phyloP scores from a whole-genome alignment of 305 asterid genomes.

The Petunia hybrid region DNA sequence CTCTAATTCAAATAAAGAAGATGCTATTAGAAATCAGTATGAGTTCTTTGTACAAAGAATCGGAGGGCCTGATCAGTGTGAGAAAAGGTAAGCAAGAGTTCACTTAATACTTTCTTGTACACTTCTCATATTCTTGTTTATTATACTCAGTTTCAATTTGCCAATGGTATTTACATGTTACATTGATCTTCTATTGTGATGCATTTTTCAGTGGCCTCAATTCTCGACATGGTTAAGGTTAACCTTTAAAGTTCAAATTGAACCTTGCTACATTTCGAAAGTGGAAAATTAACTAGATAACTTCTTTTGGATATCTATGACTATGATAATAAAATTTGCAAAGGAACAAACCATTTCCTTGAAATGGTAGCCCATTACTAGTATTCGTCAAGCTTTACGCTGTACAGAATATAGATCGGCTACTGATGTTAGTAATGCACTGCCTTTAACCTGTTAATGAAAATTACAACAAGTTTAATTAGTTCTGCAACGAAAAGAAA shows the following conservation, averaged over 20 bases:
- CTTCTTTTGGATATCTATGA: background rate
- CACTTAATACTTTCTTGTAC: background rate
- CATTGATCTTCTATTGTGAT: background rate
- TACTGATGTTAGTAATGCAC: background rate
- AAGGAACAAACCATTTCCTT: background rate
- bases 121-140: too few relatives aligned
- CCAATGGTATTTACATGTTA: background rate
- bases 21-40: slow-evolving; percentile 93
- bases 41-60: slow-evolving; percentile 92
- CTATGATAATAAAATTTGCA: too few relatives aligned
- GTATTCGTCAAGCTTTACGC: background rate
- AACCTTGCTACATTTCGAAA: too few relatives aligned
- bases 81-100: slow-evolving; percentile 66
- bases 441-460: too few relatives aligned
- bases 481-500: background rate
- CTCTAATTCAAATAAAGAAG: slow-evolving; percentile 83
- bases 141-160: background rate
- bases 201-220: background rate
- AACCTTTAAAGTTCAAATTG: slow-evolving; percentile 15
- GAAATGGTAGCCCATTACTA: background rate
- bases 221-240: background rate
- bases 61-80: slow-evolving; percentile 93
- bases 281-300: background rate
- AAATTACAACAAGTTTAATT: background rate
- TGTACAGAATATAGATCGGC: background rate